Conservation (phyloP, 2,329 filamentous ascomycete species). For the Venturia nashicola region DNA sequence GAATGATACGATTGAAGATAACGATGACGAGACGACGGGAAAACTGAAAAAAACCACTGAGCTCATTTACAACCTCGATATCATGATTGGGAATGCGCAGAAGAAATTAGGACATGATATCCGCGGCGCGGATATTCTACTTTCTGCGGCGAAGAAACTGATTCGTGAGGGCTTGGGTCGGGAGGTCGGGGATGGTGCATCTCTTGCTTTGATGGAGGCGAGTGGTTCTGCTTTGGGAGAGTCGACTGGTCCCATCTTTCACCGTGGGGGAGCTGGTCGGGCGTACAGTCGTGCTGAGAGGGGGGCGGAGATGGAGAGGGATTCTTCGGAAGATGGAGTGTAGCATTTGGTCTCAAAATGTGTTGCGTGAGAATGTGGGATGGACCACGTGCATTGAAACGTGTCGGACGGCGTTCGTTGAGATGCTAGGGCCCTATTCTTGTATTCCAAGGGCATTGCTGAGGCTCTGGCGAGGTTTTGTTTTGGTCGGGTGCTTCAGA, state of each 20-base stretch:
- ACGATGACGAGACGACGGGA: no score
- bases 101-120: not conserved
- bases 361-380: not conserved
- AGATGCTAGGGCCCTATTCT: no score
- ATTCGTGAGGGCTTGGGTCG: not conserved
- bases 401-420: no score
- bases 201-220: no score
- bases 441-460: no score
- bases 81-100: not conserved
- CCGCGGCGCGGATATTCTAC: not conserved
- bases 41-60: not conserved
- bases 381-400: not conserved
- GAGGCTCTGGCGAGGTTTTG: no score
- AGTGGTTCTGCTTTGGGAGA: not conserved
- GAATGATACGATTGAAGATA: no score
- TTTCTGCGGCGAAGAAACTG: not conserved
- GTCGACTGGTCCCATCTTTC: not conserved
- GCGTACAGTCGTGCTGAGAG: no score
- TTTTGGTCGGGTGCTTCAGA: no score
- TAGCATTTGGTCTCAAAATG: not conserved
- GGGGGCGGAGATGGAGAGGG: not conserved
- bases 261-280: not conserved
- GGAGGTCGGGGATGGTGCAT: not conserved
- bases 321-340: not conserved
- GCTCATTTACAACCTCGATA: not conserved